A percentile compares a stretch with the other conserved stretches of the same genome.
These are phyloP conservation scores for Tillandsia fasciculata DNA, from an alignment of 176 grass and related monocot species.

Conservation along the genomic window DNA sequence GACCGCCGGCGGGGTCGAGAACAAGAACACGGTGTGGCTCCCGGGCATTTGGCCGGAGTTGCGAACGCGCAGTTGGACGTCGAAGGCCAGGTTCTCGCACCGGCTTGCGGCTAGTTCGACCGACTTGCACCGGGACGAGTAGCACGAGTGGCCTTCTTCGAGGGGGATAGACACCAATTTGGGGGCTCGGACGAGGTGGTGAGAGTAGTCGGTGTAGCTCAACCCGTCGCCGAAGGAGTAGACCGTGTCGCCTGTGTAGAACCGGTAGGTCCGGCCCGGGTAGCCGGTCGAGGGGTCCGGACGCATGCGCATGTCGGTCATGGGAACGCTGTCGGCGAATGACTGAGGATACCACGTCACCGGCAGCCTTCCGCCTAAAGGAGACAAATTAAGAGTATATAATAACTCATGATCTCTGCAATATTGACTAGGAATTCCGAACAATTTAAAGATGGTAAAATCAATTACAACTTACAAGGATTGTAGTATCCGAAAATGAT, in stretches of 20 bases:
- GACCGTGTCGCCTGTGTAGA: constrained; percentile 73
- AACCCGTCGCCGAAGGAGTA: constrained; percentile 83
- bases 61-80: constrained; percentile 43
- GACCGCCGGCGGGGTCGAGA: constrained; percentile 63
- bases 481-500: constrained; percentile 72
- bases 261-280: constrained; percentile 85
- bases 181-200: constrained; percentile 48
- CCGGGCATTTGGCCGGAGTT: constrained; percentile 45
- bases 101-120: constrained; percentile 39
- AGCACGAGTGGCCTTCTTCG: constrained; percentile 58
- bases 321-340: constrained; percentile 43
- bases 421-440: neutral
- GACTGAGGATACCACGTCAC: constrained; percentile 88
- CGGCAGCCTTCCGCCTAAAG: constrained; percentile 63
- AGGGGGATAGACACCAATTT: constrained; percentile 45
- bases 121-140: constrained; percentile 40
- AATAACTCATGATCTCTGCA: neutral
- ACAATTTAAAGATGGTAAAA: neutral
- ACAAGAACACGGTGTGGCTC: constrained; percentile 70
- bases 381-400: neutral
- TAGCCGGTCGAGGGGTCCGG: constrained; percentile 43
- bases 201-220: constrained; percentile 65
- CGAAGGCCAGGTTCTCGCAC: constrained; percentile 41
- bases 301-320: constrained; percentile 91
- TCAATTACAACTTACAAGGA: constrained; percentile 37